phyloP scores from a whole-genome alignment of 768 basidiomycete species.

The Astraeus odoratus region DNA sequence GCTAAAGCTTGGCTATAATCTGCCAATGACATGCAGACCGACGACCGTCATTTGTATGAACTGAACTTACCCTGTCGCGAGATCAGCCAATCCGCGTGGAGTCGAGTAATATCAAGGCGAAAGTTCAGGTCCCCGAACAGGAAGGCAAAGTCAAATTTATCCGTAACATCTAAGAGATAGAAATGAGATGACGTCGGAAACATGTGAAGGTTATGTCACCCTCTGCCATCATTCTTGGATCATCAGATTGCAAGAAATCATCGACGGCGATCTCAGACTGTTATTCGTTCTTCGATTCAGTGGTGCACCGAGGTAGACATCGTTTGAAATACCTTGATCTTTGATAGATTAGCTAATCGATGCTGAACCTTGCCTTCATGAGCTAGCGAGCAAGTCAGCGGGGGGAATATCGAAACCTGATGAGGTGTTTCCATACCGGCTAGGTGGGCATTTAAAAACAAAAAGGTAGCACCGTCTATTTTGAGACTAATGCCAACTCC shows the following conservation, averaged over 20 bases:
- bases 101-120: slow-evolving; percentile 76
- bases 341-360: slow-evolving; percentile 77
- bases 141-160: slow-evolving; percentile 85
- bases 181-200: slow-evolving; percentile 8
- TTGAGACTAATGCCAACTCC: slow-evolving; percentile 88
- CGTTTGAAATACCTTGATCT: slow-evolving; percentile 64
- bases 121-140: slow-evolving; percentile 92
- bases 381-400: slow-evolving; percentile 34
- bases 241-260: slow-evolving; percentile 59
- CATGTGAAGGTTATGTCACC: slow-evolving; percentile 32
- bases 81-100: slow-evolving; percentile 94
- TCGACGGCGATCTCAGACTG: slow-evolving; percentile 75
- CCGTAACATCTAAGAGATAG: slow-evolving; percentile 56
- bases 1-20: slow-evolving; percentile 82
- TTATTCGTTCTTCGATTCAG: slow-evolving; percentile 4
- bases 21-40: slow-evolving; percentile 23
- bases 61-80: slow-evolving; percentile 57
- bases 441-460: slow-evolving; percentile 89
- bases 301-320: not conserved
- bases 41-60: not conserved
- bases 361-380: slow-evolving; percentile 72
- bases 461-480: slow-evolving; percentile 70
- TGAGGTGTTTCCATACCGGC: slow-evolving; percentile 47
- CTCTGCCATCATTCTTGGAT: slow-evolving; percentile 64
- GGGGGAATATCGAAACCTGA: not conserved